phyloP scores from a whole-genome alignment of 1,284 basidiomycete genomes.

The Dichomitus squalens region DNA sequence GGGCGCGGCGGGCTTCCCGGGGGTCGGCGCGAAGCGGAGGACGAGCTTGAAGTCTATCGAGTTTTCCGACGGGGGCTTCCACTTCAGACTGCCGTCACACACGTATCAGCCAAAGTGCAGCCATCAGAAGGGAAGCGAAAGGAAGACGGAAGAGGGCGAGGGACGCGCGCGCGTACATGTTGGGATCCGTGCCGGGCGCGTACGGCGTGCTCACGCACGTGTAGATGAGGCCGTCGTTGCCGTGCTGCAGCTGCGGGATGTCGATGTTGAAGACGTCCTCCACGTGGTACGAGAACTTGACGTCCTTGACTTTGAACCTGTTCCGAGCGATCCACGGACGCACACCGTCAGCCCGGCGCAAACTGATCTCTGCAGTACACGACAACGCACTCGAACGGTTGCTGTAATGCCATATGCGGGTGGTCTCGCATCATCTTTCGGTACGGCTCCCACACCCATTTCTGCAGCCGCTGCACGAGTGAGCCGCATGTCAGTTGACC shows the following conservation, averaged over 20 bases:
- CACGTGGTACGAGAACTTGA: slow-evolving; percentile 88
- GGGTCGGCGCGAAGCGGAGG: slow-evolving; percentile 83
- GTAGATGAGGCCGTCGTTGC: slow-evolving; percentile 96
- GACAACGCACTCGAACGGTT: slow-evolving; percentile 83
- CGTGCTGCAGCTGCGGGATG: slow-evolving; percentile 90
- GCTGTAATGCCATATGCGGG: slow-evolving; percentile 61
- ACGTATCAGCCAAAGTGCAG: slow-evolving; percentile 9
- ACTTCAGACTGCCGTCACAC: slow-evolving; percentile 78
- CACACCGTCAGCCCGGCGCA: slow-evolving; percentile 4
- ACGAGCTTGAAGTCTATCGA: slow-evolving; percentile 97
- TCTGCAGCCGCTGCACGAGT: slow-evolving; percentile 68
- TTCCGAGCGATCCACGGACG: background rate
- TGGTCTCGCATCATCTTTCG: slow-evolving; percentile 69
- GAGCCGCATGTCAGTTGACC: slow-evolving; percentile 4
- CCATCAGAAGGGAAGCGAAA: background rate
- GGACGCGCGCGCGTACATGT: slow-evolving; percentile 67
- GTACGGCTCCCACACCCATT: slow-evolving; percentile 86
- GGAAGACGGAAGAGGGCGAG: background rate
- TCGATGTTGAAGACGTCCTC: slow-evolving; percentile 84
- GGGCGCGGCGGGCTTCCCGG: slow-evolving; percentile 56
- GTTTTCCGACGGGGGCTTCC: slow-evolving; percentile 99
- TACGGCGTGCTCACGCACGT: slow-evolving; percentile 90
- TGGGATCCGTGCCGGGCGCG: slow-evolving; percentile 86
- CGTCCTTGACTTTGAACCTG: slow-evolving; percentile 87
- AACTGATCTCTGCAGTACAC: background rate